A percentile compares a stretch with the other conserved stretches of the same genome.
Evolutionary conservation across 805 yeast species (phyloP).

Genomic region (Zygosaccharomyces lentus): DNA sequence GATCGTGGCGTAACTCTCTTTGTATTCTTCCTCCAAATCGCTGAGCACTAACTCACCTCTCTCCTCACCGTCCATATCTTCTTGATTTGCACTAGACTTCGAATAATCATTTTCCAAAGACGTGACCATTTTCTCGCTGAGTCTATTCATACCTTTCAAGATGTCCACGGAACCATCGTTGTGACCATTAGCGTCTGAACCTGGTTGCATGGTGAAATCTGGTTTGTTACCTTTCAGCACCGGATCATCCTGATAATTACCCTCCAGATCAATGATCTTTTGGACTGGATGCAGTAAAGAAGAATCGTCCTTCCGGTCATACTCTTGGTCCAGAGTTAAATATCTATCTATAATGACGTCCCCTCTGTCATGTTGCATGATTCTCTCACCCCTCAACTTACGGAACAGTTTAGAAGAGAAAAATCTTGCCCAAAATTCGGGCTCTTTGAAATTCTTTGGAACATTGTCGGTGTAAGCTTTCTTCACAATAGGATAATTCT

Average conservation of each 20-base stretch:
- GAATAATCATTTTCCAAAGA: conserved; percentile 45
- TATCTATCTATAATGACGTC: conserved; percentile 84
- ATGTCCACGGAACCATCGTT: conserved; percentile 66
- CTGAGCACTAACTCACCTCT: conserved; percentile 45
- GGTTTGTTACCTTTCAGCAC: conserved; percentile 74
- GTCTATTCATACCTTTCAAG: conserved; percentile 81
- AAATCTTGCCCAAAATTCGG: conserved; percentile 94
- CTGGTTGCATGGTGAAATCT: conserved; percentile 79
- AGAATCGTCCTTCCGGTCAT: conserved; percentile 43
- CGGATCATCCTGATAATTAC: conserved; percentile 77
- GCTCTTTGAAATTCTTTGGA: conserved; percentile 75
- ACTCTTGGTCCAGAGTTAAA: conserved; percentile 63
- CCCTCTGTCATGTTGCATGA: conserved; percentile 70
- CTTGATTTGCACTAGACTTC: conserved; percentile 35
- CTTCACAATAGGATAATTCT: conserved; percentile 87
- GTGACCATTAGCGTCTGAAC: conserved; percentile 44
- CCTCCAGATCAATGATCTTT: conserved; percentile 72
- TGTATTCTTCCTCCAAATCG: conserved; percentile 48
- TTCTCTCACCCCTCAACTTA: conserved; percentile 82
- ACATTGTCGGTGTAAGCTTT: conserved; percentile 88
- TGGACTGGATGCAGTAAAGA: conserved; percentile 47
- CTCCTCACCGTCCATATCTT: conserved; percentile 37
- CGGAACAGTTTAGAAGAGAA: conserved; percentile 87
- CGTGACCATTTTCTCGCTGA: conserved; percentile 75
- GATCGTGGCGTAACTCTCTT: conserved; percentile 51